Evolutionary conservation across 1,284 basidiomycete species (phyloP).

Genomic region (Melampsora americana): DNA sequence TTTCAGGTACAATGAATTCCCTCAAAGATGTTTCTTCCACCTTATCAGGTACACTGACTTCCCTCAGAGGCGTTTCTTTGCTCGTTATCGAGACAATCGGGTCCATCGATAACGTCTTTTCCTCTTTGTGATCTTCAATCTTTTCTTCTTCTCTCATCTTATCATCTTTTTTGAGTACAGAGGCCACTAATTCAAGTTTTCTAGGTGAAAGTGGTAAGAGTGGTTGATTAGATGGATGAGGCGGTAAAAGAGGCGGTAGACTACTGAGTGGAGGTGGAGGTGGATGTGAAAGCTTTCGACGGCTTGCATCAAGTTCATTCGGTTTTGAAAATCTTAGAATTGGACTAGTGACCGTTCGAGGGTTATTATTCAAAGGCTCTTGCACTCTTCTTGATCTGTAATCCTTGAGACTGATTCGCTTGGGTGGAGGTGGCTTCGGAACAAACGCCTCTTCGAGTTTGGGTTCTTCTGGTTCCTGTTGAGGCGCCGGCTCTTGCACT

Average conservation of each 20-base stretch:
- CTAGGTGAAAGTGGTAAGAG: constrained; percentile 43
- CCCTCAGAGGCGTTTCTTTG: neutral
- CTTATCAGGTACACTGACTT: neutral
- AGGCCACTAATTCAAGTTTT: constrained; percentile 43
- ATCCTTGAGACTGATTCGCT: constrained; percentile 44
- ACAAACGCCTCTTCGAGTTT: too few species aligned
- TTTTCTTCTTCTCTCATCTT: constrained; percentile 17
- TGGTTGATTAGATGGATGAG: constrained; percentile 14
- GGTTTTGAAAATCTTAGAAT: constrained; percentile 23
- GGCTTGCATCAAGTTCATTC: neutral
- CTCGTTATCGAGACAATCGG: neutral
- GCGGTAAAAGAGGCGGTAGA: constrained; percentile 34
- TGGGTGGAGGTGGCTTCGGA: constrained; percentile 25
- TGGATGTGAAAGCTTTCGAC: constrained; percentile 11
- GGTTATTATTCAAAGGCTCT: constrained; percentile 10
- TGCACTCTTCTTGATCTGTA: constrained; percentile 39
- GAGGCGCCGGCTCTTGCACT: too few species aligned
- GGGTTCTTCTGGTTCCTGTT: too few species aligned
- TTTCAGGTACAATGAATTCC: neutral
- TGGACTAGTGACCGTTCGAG: constrained; percentile 13
- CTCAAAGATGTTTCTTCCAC: too few species aligned
- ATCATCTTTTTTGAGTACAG: constrained; percentile 42
- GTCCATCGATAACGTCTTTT: neutral
- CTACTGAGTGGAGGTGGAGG: constrained; percentile 25
- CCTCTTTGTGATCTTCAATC: neutral